A percentile compares a stretch with the other conserved stretches of the same genome.
Evolutionary conservation across 2,329 filamentous ascomycete species (phyloP).

Genomic region (Trichoderma lentiforme): DNA sequence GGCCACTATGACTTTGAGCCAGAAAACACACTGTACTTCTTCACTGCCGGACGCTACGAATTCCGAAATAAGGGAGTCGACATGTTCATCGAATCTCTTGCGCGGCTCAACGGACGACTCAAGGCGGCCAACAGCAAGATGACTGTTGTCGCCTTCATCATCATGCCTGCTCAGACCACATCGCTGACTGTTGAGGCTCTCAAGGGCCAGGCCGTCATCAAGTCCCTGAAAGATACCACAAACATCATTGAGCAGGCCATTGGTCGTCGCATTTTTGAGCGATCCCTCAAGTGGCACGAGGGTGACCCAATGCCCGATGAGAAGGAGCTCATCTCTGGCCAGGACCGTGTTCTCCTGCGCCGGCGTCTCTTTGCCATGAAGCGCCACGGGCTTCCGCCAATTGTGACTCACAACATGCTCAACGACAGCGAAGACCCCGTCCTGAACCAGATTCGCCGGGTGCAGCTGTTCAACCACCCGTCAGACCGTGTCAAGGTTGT

Average conservation of each 20-base stretch:
- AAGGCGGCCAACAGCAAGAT: conserved; percentile 82
- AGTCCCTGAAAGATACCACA: conserved; percentile 88
- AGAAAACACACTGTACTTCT: conserved; percentile 96
- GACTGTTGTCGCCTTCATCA: conserved; percentile 95
- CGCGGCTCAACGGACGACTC: conserved; percentile 88
- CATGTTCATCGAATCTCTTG: conserved; percentile 98
- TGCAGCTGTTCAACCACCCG: conserved; percentile 95
- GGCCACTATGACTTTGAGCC: conserved; percentile 96
- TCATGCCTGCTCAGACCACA: conserved; percentile 96
- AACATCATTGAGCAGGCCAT: conserved; percentile 91
- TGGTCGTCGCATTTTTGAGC: conserved; percentile 89
- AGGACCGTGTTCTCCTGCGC: conserved; percentile 89
- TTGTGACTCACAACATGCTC: conserved; percentile 98
- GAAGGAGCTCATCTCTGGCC: conserved; percentile 88
- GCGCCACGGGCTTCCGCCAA: conserved; percentile 81
- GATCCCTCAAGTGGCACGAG: conserved; percentile 92
- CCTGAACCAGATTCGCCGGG: conserved; percentile 90
- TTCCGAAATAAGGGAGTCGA: conserved; percentile 98
- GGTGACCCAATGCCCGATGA: conserved; percentile 91
- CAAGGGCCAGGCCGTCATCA: conserved; percentile 96
- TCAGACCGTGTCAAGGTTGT: conserved; percentile 94
- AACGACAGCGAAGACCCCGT: conserved; percentile 93
- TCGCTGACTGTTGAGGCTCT: conserved; percentile 93
- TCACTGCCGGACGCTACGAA: conserved; percentile 95
- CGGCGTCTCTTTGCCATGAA: conserved; percentile 96